Base-by-base conservation (phyloP, 2,329 filamentous ascomycete genomes). In the Sphaerulina vaccinii region DNA sequence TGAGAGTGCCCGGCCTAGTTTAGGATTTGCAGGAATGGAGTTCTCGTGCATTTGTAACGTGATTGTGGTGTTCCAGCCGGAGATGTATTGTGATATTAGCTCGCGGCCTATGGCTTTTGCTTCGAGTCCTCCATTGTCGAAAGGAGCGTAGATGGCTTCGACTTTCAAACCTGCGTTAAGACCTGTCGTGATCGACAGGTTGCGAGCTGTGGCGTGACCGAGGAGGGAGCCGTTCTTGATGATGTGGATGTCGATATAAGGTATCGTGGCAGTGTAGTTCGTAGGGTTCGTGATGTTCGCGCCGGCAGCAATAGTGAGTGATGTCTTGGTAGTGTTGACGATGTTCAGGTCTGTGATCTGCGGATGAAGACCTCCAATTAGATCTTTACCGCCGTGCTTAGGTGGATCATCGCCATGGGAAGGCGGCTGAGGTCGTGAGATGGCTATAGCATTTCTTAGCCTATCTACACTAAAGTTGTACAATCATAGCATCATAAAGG, bases 221-320 rank as follows among this genome's bases (percentile, higher is more conserved):
- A 99, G 75, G 6, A 87, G 68, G 0, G 85, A 85, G 9, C 79
- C 83, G 62, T 95, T 91, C 62, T 83, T 84, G 23, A 55, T 49
- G 41, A 60, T 51, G 42, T 60, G 55, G 32, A 60, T 46, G 66
- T 87, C 90, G 57, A 89, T 72, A 56, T 84, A 92, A 1, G 92
- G 92, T n/a, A 97, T 77, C 2, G 76, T 77, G 3, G 90, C 91
- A 3, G 88, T 85, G 68, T 97, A 96, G 3, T 85, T 80, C 0
- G 91, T 95, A 1, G 92, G 91, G 65, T 99, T 99, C 3, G 88
- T 95, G 54, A 96, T 79, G 66, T 93, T 95, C 63, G 95, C 78
- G 33, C 76, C 72, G 11, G 88, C 87, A 63, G 84, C 77, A 29
- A 97, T 73, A 16, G 80, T 82, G 40, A 96, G 76, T 3, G 87